These are phyloP conservation scores for Citrus trifoliata DNA, from an alignment of 345 rosid genomes.

Conservation along the genomic window DNA sequence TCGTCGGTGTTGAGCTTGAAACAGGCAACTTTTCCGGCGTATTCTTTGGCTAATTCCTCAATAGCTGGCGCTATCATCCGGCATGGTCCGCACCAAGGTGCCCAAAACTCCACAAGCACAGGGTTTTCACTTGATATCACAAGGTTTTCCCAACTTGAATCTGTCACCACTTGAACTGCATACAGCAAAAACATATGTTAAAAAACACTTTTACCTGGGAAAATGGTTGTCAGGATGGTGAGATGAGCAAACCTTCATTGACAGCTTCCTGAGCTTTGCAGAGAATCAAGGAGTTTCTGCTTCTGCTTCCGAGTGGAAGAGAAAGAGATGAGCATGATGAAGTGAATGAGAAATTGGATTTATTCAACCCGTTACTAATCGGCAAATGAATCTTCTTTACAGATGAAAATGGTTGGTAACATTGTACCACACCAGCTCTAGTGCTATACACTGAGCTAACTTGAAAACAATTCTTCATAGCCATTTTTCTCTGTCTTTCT, in stretches of 20 bases:
- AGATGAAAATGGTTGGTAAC: constrained; percentile 32
- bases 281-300: constrained; percentile 31
- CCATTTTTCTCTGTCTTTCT: constrained; percentile 23
- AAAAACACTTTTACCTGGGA: not conserved
- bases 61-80: constrained; percentile 65
- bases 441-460: constrained; percentile 28
- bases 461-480: constrained; percentile 45
- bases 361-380: constrained; percentile 22
- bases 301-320: constrained; percentile 14
- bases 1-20: constrained; percentile 73
- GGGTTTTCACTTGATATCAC: constrained; percentile 42
- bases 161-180: constrained; percentile 59
- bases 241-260: constrained; percentile 38
- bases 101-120: constrained; percentile 78
- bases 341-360: constrained; percentile 20
- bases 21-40: constrained; percentile 56
- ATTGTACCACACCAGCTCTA: constrained; percentile 29
- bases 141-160: constrained; percentile 44
- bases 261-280: constrained; percentile 66
- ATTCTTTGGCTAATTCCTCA: constrained; percentile 63
- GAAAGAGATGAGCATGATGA: constrained; percentile 21
- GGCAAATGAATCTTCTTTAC: constrained; percentile 32
- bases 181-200: not conserved
- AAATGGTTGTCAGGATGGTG: not conserved
- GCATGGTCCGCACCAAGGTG: constrained; percentile 87